Evolutionary conservation across 2,329 filamentous ascomycete species (phyloP).

Genomic region (Exophiala aquamarina): DNA sequence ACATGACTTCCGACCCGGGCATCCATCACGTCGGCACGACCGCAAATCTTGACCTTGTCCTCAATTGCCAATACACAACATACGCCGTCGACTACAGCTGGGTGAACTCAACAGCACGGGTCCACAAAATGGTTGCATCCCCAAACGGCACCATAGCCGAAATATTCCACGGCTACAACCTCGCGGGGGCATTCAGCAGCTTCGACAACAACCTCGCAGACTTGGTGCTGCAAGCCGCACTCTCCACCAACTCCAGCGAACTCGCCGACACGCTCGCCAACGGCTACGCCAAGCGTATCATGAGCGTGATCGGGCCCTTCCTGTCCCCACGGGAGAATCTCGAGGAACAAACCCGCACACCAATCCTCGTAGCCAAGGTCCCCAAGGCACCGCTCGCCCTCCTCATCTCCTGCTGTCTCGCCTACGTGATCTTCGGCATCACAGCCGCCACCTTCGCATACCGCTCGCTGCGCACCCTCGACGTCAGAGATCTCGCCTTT

Average conservation of each 20-base stretch:
- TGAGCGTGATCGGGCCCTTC: slow-evolving; percentile 25
- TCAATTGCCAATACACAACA: slow-evolving; percentile 23
- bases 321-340: slow-evolving; percentile 18
- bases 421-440: slow-evolving; percentile 22
- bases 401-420: slow-evolving; percentile 20
- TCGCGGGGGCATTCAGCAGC: slow-evolving; percentile 10
- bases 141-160: slow-evolving; percentile 26
- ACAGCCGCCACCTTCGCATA: slow-evolving; percentile 10
- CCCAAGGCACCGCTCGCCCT: slow-evolving; percentile 23
- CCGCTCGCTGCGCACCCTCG: slow-evolving; percentile 11
- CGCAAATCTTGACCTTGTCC: slow-evolving; percentile 18
- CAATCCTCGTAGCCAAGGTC: slow-evolving; percentile 25
- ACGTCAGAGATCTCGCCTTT: slow-evolving; percentile 19
- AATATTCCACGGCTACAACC: slow-evolving; percentile 26
- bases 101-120: slow-evolving; percentile 19
- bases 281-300: slow-evolving; percentile 19
- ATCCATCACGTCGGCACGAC: slow-evolving; percentile 14
- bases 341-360: slow-evolving; percentile 20
- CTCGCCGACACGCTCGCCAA: slow-evolving; percentile 21
- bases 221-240: slow-evolving; percentile 15
- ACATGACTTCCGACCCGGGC: slow-evolving; percentile 14
- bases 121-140: slow-evolving; percentile 14
- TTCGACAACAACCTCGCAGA: slow-evolving; percentile 24
- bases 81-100: slow-evolving; percentile 25
- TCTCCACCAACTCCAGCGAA: slow-evolving; percentile 10